These are phyloP conservation scores for Colletotrichum cordylinicola DNA, from an alignment of 2,329 filamentous ascomycete genomes.

Conservation along the genomic window DNA sequence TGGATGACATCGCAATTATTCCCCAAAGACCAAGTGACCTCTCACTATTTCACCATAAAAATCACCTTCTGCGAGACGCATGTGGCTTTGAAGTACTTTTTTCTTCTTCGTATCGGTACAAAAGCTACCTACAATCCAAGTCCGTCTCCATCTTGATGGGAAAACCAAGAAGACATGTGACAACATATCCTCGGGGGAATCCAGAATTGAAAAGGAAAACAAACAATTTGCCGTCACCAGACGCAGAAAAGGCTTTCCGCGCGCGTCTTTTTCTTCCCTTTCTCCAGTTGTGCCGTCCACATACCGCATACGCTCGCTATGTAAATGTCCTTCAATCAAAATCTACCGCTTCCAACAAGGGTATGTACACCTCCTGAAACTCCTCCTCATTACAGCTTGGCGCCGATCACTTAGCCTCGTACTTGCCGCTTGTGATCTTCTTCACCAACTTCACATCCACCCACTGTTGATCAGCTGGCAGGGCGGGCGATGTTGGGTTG, in stretches of 20 bases:
- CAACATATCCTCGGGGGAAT: not conserved
- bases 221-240: not conserved
- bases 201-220: not conserved
- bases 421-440: slow-evolving; percentile 79
- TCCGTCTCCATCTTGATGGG: not conserved
- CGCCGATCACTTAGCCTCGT: slow-evolving; percentile 59
- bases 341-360: not conserved
- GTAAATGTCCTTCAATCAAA: slow-evolving; percentile 20
- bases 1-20: not conserved
- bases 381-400: not conserved
- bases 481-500: slow-evolving; percentile 24
- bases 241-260: slow-evolving; percentile 2
- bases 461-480: slow-evolving; percentile 56
- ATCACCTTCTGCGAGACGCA: not conserved
- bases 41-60: not conserved
- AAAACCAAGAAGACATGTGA: not conserved
- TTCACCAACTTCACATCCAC: slow-evolving; percentile 67
- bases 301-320: slow-evolving; percentile 17
- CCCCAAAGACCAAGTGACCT: not conserved
- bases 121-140: slow-evolving; percentile 5
- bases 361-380: slow-evolving; percentile 11
- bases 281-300: not conserved
- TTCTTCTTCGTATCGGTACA: slow-evolving; percentile 16
- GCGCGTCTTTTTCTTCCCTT: not conserved
- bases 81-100: not conserved